Evolutionary conservation across 768 basidiomycete genomes (phyloP), one percentile per base, ranked within the genome.

Genomic region (Trametes cinnabarina): DNA sequence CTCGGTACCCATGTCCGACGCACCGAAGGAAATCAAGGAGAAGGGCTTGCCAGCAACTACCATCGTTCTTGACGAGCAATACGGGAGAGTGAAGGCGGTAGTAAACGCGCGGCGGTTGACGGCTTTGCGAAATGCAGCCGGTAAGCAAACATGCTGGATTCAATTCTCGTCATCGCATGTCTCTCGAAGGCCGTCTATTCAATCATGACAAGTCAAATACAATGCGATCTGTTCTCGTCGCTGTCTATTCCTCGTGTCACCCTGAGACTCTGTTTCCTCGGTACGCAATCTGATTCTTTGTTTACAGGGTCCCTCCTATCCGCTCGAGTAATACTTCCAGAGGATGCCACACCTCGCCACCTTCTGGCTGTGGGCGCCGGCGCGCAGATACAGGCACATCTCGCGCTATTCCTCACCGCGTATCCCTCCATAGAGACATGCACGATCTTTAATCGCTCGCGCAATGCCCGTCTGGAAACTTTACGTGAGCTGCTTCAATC

Each of bases 91-190:
- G n/a, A 86, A 80, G 60, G 92, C 88, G 0, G 73, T 95, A 32
- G 72, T 96, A 19, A 95, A 95, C 66, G 88, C 93, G 1, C 75
- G 86, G 26, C 78, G 77, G 37, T 72, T 95, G 64, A 95, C 94
- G 2, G 88, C 92, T 5, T 71, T 93, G 28, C 72, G 94, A 41
- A 96, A 89, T 55, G 92, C 92, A 49, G 89, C 89, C 61, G 89
- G 92, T 87, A 66, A 56, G 75, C 69, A 22, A n/a, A 22, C 26
- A 19, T 10, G 2, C 20, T n/a, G n/a, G n/a, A n/a, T n/a, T n/a
- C n/a, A n/a, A n/a, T n/a, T n/a, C n/a, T n/a, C n/a, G n/a, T n/a
- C n/a, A n/a, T n/a, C n/a, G n/a, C n/a, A n/a, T n/a, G n/a, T n/a
- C n/a, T n/a, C n/a, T n/a, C n/a, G n/a, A n/a, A n/a, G n/a, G n/a